Evolutionary conservation across 495 filamentous ascomycete genomes (phyloP), one percentile per base, ranked within the genome.

Genomic region (Penicillium paradoxum): DNA sequence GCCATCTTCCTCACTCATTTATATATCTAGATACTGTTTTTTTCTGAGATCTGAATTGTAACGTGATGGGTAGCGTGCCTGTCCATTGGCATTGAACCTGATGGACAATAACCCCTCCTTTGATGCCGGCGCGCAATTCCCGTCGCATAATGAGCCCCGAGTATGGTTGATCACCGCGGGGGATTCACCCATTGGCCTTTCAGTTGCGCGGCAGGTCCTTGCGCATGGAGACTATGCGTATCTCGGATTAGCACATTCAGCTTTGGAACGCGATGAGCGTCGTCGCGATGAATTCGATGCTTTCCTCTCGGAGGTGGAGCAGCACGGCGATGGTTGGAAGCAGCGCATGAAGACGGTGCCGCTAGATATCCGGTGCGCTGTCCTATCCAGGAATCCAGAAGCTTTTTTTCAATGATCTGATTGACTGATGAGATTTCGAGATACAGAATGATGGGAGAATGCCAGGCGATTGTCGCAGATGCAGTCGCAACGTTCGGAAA

Each of bases 131-230:
- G 73, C 77, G 15, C 74, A 76, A 33, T 86, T 84, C 63, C 83
- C 83, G 24, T 65, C 73, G 45, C 80, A 83, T 66, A 69, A 73
- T 64, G 73, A 74, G 34, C 80, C 82, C 21, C 79, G 83, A 51
- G 86, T 89, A 66, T 97, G 93, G 91, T 85, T 97, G 63, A 77
- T 97, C 51, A 95, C 91, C 22, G 85, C 87, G 41, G 85, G 87
- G 17, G 77, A 89, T 56, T 87, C 88, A 45, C 90, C 91, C n/a
- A 80, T 95, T 60, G 84, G 83, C 41, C 81, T 85, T 42, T 76
- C 79, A 33, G 77, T 92, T 56, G 83, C 87, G 41, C 81, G 86
- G 40, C 82, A 88, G 60, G 74, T 89, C 44, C 84, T 96, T 37
- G 81, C 79, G 18, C 90, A 96, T 71, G 90, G 93, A 38, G 93